phyloP scores from a whole-genome alignment of 306 rosid species.

The Heteromeles arbutifolia region DNA sequence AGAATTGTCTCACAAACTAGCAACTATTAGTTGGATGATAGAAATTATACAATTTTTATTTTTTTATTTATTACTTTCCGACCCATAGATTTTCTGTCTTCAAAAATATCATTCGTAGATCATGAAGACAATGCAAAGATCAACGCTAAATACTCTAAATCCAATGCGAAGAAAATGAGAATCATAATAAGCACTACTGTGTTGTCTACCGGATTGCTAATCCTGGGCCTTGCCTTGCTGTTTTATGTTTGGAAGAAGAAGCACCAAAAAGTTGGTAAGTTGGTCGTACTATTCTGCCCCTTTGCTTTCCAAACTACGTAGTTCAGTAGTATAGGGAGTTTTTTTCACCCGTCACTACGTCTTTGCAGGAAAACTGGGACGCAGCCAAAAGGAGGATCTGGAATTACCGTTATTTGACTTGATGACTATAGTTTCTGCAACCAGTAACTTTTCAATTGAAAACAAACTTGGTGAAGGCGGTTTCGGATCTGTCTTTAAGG shows the following conservation, averaged over 20 bases:
- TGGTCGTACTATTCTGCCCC: too few relatives aligned
- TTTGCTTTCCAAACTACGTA: not conserved
- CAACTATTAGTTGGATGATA: not conserved
- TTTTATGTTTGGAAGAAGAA: not conserved
- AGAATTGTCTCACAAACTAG: too few relatives aligned
- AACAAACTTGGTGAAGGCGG: slow-evolving; percentile 7
- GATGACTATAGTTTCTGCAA: not conserved
- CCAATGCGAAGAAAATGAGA: not conserved
- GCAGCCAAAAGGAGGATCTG: not conserved
- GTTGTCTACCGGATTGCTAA: not conserved
- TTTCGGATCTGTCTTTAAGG: slow-evolving; percentile 20
- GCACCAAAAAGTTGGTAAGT: not conserved
- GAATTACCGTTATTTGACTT: slow-evolving; percentile 16
- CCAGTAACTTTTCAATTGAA: slow-evolving; percentile 1
- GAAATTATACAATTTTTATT: too few relatives aligned
- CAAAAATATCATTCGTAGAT: not conserved
- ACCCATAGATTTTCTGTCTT: not conserved
- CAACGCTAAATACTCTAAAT: not conserved
- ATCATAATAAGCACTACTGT: not conserved
- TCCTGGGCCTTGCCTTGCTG: not conserved
- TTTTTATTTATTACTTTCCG: too few relatives aligned
- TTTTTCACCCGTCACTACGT: not conserved
- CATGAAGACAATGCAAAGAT: not conserved
- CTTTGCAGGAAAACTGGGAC: not conserved
- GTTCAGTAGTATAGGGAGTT: not conserved